Base-by-base conservation (phyloP, 192 early-diverging fungal genomes). In the Coemansia sp. region DNA sequence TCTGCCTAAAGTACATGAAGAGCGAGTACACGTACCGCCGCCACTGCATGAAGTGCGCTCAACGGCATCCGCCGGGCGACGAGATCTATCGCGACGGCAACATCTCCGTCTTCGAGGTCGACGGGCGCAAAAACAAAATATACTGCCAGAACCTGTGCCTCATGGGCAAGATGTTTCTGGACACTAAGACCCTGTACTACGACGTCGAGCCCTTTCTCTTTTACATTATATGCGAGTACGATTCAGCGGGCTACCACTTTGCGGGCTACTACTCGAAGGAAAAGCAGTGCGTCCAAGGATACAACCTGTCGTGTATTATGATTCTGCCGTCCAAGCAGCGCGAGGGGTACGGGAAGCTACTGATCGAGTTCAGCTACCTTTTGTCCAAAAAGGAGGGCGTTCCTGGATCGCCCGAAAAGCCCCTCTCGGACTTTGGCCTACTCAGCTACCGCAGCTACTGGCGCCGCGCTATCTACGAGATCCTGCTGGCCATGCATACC, bases 221-320 rank as follows among this genome's bases (percentile, higher is more conserved):
- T 66, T 99, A 99, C 67, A 84, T 99, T 20, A 85, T 99, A 49
- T 77, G 75, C 72, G 95, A 98, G 77, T 84, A 86, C 36, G 91
- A 92, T 52, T 72, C 85, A 41, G 20, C 68, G 11, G 92, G 91
- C 20, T 92, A 89, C 71, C 94, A 95, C 68, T 93, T 99, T 80
- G 93, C 97, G 24, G 97, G 96, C 0, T 99, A 99, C 64, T 99
- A 96, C 83, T 97, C 95, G 33, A 99, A 99, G 87, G 95, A 98
- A 78, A 98, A 97, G 77, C 85, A 85, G 34, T 95, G 93, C 2
- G 85, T 83, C 26, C 84, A 91, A 63, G 86, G 87, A 12, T 94
- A 95, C 74, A 98, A 98, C 70, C 86, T 98, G 14, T 93, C 95
- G n/a, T 98, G 96, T 64, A 97, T 98, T 43, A 72, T 97, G 71